phyloP scores from a whole-genome alignment of 2,329 filamentous ascomycete genomes.

The Zalaria obscura region DNA sequence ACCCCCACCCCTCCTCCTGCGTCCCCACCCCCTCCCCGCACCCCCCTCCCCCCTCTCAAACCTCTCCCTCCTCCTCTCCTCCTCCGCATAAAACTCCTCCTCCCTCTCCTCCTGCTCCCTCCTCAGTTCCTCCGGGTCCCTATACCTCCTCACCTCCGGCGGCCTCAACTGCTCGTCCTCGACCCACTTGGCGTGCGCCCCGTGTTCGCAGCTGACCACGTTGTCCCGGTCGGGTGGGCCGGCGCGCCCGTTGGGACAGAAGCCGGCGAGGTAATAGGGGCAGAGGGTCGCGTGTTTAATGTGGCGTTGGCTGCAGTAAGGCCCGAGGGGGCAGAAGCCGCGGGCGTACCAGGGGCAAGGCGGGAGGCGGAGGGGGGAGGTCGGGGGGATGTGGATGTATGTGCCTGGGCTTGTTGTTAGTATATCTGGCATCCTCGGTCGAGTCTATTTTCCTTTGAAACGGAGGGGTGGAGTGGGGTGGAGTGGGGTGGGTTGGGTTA shows the following conservation, averaged over 20 bases:
- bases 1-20: slow-evolving; percentile 30
- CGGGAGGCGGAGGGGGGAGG: slow-evolving; percentile 43
- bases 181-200: slow-evolving; percentile 69
- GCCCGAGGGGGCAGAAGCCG: slow-evolving; percentile 87
- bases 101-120: slow-evolving; percentile 44
- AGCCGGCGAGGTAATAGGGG: slow-evolving; percentile 77
- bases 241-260: slow-evolving; percentile 65
- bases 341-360: slow-evolving; percentile 75
- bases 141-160: slow-evolving; percentile 49
- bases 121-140: slow-evolving; percentile 57
- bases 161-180: slow-evolving; percentile 50
- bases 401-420: slow-evolving; percentile 8
- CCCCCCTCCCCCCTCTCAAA: slow-evolving; percentile 32
- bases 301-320: slow-evolving; percentile 77
- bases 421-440: not conserved
- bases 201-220: slow-evolving; percentile 51
- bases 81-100: slow-evolving; percentile 38
- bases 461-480: too few species aligned
- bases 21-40: slow-evolving; percentile 20
- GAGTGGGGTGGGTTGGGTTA: too few species aligned
- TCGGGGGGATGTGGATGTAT: slow-evolving; percentile 45
- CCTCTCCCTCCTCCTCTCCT: slow-evolving; percentile 29
- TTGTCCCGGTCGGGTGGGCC: slow-evolving; percentile 19
- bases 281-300: slow-evolving; percentile 63
- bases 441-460: not conserved